These are phyloP conservation scores for Salix arbutifolia DNA, from an alignment of 345 rosid genomes.

Conservation along the genomic window DNA sequence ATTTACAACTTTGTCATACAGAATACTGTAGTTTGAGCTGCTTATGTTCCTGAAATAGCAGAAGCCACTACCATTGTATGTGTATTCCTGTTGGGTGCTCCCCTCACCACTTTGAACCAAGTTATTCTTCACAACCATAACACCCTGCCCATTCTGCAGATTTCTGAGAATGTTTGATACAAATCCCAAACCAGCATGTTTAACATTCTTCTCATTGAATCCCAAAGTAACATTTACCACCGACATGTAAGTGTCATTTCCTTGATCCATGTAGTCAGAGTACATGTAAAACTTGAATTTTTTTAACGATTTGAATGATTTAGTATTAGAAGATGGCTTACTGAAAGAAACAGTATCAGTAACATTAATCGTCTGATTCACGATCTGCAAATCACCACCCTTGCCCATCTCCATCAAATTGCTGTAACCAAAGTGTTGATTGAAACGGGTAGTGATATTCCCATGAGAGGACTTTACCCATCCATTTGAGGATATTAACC, in stretches of 20 bases:
- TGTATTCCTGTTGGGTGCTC: slow-evolving; percentile 55
- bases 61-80: slow-evolving; percentile 36
- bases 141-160: slow-evolving; percentile 51
- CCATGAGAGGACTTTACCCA: slow-evolving; percentile 71
- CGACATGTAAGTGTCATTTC: slow-evolving; percentile 27
- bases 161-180: slow-evolving; percentile 40
- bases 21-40: slow-evolving; percentile 59
- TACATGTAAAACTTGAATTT: slow-evolving; percentile 42
- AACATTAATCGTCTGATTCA: slow-evolving; percentile 54
- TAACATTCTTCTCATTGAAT: slow-evolving; percentile 48
- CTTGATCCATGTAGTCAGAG: slow-evolving; percentile 33
- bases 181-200: slow-evolving; percentile 17
- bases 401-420: slow-evolving; percentile 57
- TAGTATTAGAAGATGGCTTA: slow-evolving; percentile 21
- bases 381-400: slow-evolving; percentile 48
- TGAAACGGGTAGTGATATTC: slow-evolving; percentile 41
- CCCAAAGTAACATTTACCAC: slow-evolving; percentile 48
- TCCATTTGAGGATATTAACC: slow-evolving; percentile 52
- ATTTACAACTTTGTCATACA: slow-evolving; percentile 39
- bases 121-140: slow-evolving; percentile 44
- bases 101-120: slow-evolving; percentile 43
- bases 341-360: slow-evolving; percentile 43
- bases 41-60: slow-evolving; percentile 80
- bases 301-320: slow-evolving; percentile 37
- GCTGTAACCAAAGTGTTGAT: slow-evolving; percentile 47